Conservation (phyloP, 2,329 filamentous ascomycete genomes). For the Cyphellophora attinorum region DNA sequence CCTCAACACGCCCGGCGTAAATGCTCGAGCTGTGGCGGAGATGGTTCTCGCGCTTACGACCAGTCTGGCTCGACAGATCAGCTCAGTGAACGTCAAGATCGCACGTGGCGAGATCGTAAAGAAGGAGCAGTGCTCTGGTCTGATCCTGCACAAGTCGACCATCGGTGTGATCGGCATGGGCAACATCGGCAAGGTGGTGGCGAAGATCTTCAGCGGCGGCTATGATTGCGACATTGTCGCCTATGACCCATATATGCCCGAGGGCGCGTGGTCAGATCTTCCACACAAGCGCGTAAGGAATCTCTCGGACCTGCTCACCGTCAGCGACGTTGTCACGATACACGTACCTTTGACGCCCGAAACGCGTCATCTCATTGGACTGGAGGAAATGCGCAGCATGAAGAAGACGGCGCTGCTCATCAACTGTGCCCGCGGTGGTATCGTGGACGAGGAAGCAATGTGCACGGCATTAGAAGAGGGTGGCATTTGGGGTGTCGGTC, state of each 20-base stretch:
- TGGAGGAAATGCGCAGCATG: slow-evolving; percentile 25
- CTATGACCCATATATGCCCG: slow-evolving; percentile 27
- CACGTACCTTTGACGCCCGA: slow-evolving; percentile 28
- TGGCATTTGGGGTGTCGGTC: slow-evolving; percentile 29
- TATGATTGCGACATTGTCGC: slow-evolving; percentile 27
- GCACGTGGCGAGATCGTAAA: background rate
- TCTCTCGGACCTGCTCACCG: slow-evolving; percentile 23
- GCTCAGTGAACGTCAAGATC: slow-evolving; percentile 1
- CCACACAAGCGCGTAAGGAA: slow-evolving; percentile 22
- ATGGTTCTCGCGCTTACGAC: slow-evolving; percentile 8
- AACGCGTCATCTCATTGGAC: slow-evolving; percentile 25
- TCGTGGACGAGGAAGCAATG: slow-evolving; percentile 29
- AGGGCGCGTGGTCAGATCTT: slow-evolving; percentile 25
- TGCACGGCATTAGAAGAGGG: slow-evolving; percentile 23
- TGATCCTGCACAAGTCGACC: slow-evolving; percentile 26
- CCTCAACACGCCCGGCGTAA: slow-evolving; percentile 39
- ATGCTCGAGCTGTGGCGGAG: slow-evolving; percentile 33
- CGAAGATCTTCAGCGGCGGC: slow-evolving; percentile 27
- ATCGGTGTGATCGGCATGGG: slow-evolving; percentile 33
- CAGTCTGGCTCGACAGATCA: slow-evolving; percentile 2
- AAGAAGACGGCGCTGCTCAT: slow-evolving; percentile 30
- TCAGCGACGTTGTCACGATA: slow-evolving; percentile 27
- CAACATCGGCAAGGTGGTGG: slow-evolving; percentile 28
- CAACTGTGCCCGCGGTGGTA: slow-evolving; percentile 31
- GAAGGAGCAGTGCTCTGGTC: slow-evolving; percentile 33